These are phyloP conservation scores for Paratinospora sagittata DNA, from an alignment of 164 flowering plant species.

Conservation along the genomic window DNA sequence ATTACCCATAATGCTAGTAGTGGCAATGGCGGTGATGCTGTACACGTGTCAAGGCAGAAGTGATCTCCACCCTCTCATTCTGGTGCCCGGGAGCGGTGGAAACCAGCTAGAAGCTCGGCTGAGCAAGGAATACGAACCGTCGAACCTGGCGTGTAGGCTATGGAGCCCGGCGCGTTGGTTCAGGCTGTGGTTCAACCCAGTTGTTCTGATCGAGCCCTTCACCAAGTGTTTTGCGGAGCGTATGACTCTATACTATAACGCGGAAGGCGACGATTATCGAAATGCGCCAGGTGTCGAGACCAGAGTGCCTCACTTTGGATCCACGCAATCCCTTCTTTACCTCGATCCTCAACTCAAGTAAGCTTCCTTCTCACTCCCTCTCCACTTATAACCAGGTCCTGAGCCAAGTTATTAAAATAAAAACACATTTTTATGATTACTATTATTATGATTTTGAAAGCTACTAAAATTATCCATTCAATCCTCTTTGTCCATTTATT, in stretches of 20 bases:
- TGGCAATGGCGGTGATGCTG: conserved; percentile 22
- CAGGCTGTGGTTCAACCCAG: conserved; percentile 80
- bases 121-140: conserved; percentile 47
- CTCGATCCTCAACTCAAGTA: conserved; percentile 83
- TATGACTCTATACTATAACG: conserved; percentile 65
- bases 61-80: conserved; percentile 56
- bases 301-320: conserved; percentile 67
- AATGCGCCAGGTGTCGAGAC: conserved; percentile 82
- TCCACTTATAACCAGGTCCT: too few relatives aligned
- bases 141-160: conserved; percentile 47
- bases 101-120: conserved; percentile 80
- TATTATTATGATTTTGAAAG: too few relatives aligned
- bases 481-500: too few relatives aligned
- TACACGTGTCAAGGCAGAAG: conserved; percentile 30
- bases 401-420: too few relatives aligned
- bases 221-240: conserved; percentile 73
- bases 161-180: conserved; percentile 62
- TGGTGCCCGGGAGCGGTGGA: conserved; percentile 84
- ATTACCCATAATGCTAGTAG: neutral
- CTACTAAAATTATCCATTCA: too few relatives aligned
- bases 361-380: conserved; percentile 8
- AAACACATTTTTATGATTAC: too few relatives aligned
- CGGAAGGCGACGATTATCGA: conserved; percentile 47
- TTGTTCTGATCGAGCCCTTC: conserved; percentile 54
- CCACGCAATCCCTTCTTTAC: conserved; percentile 53